Percentiles rank a stretch among this genome's conserved stretches.
These are phyloP conservation scores for Aspergillus nidulans DNA, from an alignment of 495 filamentous ascomycete species.

Conservation along the genomic window DNA sequence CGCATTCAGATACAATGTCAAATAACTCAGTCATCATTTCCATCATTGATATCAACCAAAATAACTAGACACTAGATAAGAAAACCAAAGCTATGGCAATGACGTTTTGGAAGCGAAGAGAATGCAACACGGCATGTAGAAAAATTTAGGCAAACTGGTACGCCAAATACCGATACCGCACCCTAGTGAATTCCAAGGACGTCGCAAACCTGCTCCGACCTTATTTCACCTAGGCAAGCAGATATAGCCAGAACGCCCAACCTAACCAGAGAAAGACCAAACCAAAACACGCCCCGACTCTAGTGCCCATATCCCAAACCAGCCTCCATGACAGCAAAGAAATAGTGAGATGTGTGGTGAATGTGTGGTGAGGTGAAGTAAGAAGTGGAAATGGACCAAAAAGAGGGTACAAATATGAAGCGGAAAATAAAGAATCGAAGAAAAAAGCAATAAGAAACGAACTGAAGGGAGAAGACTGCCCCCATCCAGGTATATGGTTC, in stretches of 20 bases:
- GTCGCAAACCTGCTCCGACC: too few relatives aligned
- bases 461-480: constrained; percentile 6
- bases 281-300: background rate
- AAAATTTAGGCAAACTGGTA: too few relatives aligned
- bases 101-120: background rate
- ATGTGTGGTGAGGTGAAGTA: background rate
- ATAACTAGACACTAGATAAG: background rate
- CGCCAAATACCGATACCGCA: too few relatives aligned
- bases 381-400: background rate
- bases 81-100: background rate
- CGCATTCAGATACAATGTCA: background rate
- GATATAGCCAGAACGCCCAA: background rate
- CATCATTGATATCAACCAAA: background rate
- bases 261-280: background rate
- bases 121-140: too few relatives aligned
- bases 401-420: background rate
- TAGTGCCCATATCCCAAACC: background rate
- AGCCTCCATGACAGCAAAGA: background rate
- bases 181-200: background rate
- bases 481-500: background rate
- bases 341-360: background rate
- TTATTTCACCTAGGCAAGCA: too few relatives aligned
- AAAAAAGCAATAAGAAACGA: constrained; percentile 2
- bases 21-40: background rate
- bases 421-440: background rate